Conservation (phyloP, 306 rosid genomes). For the Begonia peltatifolia region DNA sequence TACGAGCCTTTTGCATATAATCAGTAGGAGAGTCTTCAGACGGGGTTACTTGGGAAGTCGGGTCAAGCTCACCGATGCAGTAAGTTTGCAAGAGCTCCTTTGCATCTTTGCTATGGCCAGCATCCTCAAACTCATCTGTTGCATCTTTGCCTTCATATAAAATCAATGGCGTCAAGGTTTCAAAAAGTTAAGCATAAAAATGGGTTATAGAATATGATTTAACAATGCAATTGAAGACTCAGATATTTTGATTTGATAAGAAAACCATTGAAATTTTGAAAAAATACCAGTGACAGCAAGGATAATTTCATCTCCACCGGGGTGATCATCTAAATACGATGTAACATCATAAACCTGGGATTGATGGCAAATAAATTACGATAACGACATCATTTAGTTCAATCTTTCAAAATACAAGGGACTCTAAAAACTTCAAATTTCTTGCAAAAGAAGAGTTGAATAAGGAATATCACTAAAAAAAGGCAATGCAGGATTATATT, state of each 20-base stretch:
- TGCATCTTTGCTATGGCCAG: constrained; percentile 68
- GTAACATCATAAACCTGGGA: constrained; percentile 69
- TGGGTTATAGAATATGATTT: neutral
- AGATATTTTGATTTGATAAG: neutral
- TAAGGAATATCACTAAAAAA: too few species aligned
- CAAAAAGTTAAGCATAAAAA: constrained; percentile 3
- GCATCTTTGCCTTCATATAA: constrained; percentile 57
- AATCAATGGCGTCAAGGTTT: constrained; percentile 6
- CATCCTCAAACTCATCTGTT: constrained; percentile 89
- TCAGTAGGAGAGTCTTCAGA: constrained; percentile 6
- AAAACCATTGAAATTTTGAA: neutral
- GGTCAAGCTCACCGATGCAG: constrained; percentile 61
- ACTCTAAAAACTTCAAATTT: too few species aligned
- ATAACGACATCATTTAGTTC: neutral
- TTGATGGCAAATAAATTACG: neutral
- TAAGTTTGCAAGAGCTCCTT: constrained; percentile 55
- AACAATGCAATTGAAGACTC: neutral
- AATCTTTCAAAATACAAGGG: too few species aligned
- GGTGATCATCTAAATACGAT: constrained; percentile 77
- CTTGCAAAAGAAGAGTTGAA: too few species aligned
- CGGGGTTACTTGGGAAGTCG: constrained; percentile 8
- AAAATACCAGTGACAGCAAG: constrained; percentile 50
- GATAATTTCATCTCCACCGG: constrained; percentile 84
- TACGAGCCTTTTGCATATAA: constrained; percentile 21
- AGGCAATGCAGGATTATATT: too few species aligned